Percentiles rank a stretch among this genome's conserved stretches.
Evolutionary conservation across 139 green algal genomes (phyloP).

Genomic region (Chlorella sp.): DNA sequence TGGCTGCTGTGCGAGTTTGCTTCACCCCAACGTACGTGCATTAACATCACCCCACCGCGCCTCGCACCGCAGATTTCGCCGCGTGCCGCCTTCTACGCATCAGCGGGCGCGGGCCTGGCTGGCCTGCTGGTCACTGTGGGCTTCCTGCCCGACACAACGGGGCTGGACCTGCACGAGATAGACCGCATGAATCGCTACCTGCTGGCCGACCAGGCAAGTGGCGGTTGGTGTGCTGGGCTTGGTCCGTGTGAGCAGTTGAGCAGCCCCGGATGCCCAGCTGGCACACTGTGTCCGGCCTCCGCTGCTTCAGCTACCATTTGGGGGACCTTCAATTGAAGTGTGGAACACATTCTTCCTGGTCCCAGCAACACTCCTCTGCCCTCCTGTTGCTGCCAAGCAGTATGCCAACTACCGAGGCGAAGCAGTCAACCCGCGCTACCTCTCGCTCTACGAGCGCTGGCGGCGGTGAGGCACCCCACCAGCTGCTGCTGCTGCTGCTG

Average conservation of each 20-base stretch:
- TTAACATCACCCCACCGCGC: too few relatives aligned
- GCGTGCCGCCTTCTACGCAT: constrained; percentile 55
- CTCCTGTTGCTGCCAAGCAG: too few relatives aligned
- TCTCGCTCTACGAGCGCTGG: constrained; percentile 45
- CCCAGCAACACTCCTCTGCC: too few relatives aligned
- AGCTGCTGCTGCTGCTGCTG: neutral
- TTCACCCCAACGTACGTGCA: too few relatives aligned
- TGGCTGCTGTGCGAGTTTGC: too few relatives aligned
- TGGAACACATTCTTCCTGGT: too few relatives aligned
- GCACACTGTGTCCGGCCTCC: too few relatives aligned
- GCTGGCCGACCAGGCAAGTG: constrained; percentile 21
- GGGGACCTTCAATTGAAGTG: too few relatives aligned
- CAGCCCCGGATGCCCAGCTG: too few relatives aligned
- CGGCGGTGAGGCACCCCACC: too few relatives aligned
- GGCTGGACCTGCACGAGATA: constrained; percentile 69
- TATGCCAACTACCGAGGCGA: constrained; percentile 31
- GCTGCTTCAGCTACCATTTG: too few relatives aligned
- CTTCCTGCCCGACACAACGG: constrained; percentile 70
- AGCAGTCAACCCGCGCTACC: constrained; percentile 70
- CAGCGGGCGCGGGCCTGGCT: constrained; percentile 51
- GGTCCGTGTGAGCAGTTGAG: too few relatives aligned
- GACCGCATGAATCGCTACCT: constrained; percentile 62
- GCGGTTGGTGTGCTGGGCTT: constrained; percentile 21
- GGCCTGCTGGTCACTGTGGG: constrained; percentile 60
- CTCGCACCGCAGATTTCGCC: constrained; percentile 10